These are phyloP conservation scores for Hymenoscyphus occultus DNA, from an alignment of 2,329 filamentous ascomycete genomes.

Conservation along the genomic window DNA sequence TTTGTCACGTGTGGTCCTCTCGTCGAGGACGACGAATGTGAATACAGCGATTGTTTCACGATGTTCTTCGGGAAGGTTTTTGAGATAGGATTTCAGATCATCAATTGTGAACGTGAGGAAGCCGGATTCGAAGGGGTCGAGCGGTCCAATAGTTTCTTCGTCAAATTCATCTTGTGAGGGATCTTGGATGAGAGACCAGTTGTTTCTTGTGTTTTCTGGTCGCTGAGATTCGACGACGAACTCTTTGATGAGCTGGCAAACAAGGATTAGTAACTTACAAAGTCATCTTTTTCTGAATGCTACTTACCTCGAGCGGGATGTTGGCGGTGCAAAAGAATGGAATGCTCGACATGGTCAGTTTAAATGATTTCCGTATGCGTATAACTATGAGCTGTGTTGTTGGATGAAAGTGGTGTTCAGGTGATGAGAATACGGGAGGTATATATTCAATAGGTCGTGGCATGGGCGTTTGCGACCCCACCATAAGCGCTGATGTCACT, in stretches of 20 bases:
- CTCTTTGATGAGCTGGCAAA: slow-evolving; percentile 8
- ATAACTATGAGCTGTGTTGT: neutral
- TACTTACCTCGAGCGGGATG: neutral
- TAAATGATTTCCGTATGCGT: neutral
- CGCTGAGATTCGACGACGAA: slow-evolving; percentile 8
- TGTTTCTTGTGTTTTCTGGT: slow-evolving; percentile 7
- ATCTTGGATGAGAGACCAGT: slow-evolving; percentile 5
- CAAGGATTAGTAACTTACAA: neutral
- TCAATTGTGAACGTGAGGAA: neutral
- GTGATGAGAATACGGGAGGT: neutral
- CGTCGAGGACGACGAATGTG: slow-evolving; percentile 4
- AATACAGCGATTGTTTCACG: neutral
- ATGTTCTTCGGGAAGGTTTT: slow-evolving; percentile 1
- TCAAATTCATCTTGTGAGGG: slow-evolving; percentile 5
- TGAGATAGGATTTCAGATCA: neutral
- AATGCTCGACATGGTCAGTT: slow-evolving; percentile 2
- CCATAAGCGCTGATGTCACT: neutral
- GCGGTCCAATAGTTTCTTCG: neutral
- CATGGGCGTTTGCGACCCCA: neutral
- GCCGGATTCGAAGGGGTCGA: neutral
- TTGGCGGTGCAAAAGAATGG: slow-evolving; percentile 6
- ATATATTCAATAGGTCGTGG: neutral
- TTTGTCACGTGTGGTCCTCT: slow-evolving; percentile 5
- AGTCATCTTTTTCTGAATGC: neutral
- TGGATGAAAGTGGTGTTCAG: neutral